Evolutionary conservation across 768 basidiomycete species (phyloP), one percentile per base, ranked within the genome.

Genomic region (Termitomyces titanicus): DNA sequence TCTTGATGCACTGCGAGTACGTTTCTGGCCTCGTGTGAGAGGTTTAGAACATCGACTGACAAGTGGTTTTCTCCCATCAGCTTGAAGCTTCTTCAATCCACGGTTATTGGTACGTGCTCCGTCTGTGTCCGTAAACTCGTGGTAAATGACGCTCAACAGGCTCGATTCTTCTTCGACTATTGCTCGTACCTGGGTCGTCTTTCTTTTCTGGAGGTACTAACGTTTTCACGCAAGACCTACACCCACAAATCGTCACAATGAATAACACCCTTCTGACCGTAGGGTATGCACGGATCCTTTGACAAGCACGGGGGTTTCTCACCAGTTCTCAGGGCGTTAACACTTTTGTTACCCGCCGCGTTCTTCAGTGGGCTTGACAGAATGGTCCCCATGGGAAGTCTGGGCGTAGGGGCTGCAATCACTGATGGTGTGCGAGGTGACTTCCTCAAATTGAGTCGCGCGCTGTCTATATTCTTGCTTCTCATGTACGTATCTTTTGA

Each of bases 181-280:
- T 91, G 2, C 79, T 91, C 25, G 74, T 89, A 48, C 88, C 88
- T 0, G 88, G 88, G 5, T 74, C 77, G 3, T 74, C 86, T 0
- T 89, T 89, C 66, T 72, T 88, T 10, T 78, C 78, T 3, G 87
- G 86, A 31, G 88, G 87, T 43, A 81, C 79, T 17, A 75, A 79
- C n/a, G 72, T 88, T 18, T 72, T 80, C 61, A 76, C 85, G 42
- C 88, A 91, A 65, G 77, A 85, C 46, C 70, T 89, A 7, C 81
- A 86, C 61, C 84, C 84, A 1, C 82, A 84, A 59, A 63, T 79
- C n/a, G 81, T 82, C 0, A 74, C 86, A 61, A 73, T 89, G 4
- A 89, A 89, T 61, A 85, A 86, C 51, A 79, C 84, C 0, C 67
- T 91, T 18, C 74, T 91, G 11, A 82, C 80, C 0, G 73, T 88